These are phyloP conservation scores for Trypanosoma melophagium DNA, from an alignment of 208 protist genomes.

Conservation along the genomic window DNA sequence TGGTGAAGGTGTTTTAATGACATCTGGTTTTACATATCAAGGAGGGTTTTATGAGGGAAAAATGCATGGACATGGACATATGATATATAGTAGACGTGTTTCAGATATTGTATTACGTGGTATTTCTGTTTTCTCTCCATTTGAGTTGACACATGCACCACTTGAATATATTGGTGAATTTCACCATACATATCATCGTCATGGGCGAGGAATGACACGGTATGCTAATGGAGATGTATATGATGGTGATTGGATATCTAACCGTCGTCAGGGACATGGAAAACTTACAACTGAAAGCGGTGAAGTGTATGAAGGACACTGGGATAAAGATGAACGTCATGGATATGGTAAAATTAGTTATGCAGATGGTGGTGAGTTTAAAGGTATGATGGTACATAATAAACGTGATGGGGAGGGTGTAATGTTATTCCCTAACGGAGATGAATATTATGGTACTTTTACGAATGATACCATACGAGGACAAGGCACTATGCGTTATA, in stretches of 20 bases:
- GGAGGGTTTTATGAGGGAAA: slow-evolving; percentile 48
- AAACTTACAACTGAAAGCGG: slow-evolving; percentile 74
- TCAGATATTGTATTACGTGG: slow-evolving; percentile 56
- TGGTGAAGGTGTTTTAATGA: slow-evolving; percentile 72
- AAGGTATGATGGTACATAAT: slow-evolving; percentile 61
- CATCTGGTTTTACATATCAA: slow-evolving; percentile 75
- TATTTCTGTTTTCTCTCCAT: slow-evolving; percentile 70
- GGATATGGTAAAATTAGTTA: slow-evolving; percentile 73
- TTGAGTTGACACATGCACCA: slow-evolving; percentile 46
- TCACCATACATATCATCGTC: slow-evolving; percentile 46
- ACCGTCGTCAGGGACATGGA: slow-evolving; percentile 77
- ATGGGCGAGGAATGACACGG: slow-evolving; percentile 67
- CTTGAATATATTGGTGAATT: slow-evolving; percentile 81
- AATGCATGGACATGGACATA: slow-evolving; percentile 42
- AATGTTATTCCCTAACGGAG: slow-evolving; percentile 79
- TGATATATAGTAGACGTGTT: slow-evolving; percentile 41
- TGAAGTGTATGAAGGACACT: slow-evolving; percentile 86
- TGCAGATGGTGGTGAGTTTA: slow-evolving; percentile 67
- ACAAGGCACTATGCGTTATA: slow-evolving; percentile 40
- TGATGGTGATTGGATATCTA: slow-evolving; percentile 73
- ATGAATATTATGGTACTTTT: slow-evolving; percentile 87
- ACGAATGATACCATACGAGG: slow-evolving; percentile 62
- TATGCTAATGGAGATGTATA: slow-evolving; percentile 86
- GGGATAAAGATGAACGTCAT: slow-evolving; percentile 61
- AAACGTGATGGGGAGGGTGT: slow-evolving; percentile 76